These are phyloP conservation scores for Aphanomyces cochlioides DNA, from an alignment of 352 stramenopile genomes.

Conservation along the genomic window DNA sequence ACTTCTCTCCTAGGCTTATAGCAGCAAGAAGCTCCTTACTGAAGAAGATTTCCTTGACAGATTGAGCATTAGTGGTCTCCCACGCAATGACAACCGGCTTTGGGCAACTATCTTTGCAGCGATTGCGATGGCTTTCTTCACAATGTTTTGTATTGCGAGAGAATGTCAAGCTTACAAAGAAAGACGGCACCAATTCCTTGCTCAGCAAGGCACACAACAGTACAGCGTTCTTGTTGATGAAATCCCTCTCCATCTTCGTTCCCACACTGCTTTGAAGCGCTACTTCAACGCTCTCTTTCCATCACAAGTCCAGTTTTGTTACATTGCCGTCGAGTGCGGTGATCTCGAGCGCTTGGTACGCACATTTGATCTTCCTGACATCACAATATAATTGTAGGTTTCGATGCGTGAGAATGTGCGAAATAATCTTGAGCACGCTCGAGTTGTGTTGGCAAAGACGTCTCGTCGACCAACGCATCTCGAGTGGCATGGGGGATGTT, in stretches of 20 bases:
- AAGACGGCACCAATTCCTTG: constrained; percentile 59
- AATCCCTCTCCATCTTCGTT: constrained; percentile 48
- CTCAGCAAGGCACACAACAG: constrained; percentile 53
- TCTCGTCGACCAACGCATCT: constrained; percentile 26
- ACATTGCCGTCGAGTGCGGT: constrained; percentile 65
- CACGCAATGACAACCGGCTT: constrained; percentile 50
- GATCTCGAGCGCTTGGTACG: constrained; percentile 46
- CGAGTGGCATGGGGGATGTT: constrained; percentile 30
- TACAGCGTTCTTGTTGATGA: constrained; percentile 73
- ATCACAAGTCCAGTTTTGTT: constrained; percentile 54
- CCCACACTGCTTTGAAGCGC: constrained; percentile 50
- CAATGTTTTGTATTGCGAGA: constrained; percentile 52
- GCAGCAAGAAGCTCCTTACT: constrained; percentile 8
- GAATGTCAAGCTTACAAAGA: constrained; percentile 65
- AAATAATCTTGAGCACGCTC: constrained; percentile 47
- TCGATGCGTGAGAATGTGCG: constrained; percentile 42
- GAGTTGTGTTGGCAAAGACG: constrained; percentile 42
- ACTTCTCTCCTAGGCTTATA: constrained; percentile 24
- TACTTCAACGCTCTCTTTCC: constrained; percentile 75
- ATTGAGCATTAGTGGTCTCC: constrained; percentile 25
- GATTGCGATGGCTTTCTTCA: constrained; percentile 48
- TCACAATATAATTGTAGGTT: background rate
- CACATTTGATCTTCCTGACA: background rate
- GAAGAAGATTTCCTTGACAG: constrained; percentile 17
- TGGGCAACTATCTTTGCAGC: constrained; percentile 55